Percentiles rank a stretch among this genome's conserved stretches.
Conservation (phyloP, 352 stramenopile genomes). For the Pythium graminicola region DNA sequence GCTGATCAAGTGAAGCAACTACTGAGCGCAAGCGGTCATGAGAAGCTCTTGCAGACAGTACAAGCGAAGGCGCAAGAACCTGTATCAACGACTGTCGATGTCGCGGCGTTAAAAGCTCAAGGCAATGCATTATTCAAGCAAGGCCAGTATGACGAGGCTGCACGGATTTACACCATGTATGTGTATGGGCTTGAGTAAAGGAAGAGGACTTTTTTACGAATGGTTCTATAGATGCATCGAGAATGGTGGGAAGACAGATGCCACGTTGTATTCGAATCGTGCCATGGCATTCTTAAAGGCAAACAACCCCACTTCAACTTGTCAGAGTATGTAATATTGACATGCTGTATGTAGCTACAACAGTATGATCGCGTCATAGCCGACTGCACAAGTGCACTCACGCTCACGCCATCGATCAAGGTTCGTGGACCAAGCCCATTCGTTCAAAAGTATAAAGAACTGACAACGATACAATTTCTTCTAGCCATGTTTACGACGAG, state of each 20-base stretch:
- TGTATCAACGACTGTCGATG: slow-evolving; percentile 3
- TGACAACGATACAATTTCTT: too few species aligned
- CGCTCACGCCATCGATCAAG: slow-evolving; percentile 47
- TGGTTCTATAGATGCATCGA: slow-evolving; percentile 33
- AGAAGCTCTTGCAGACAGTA: slow-evolving; percentile 21
- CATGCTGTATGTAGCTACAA: slow-evolving; percentile 17
- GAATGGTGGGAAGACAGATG: slow-evolving; percentile 16
- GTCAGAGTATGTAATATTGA: neutral
- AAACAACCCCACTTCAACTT: neutral
- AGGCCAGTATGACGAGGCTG: slow-evolving; percentile 30
- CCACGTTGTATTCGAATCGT: slow-evolving; percentile 56
- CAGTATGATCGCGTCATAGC: slow-evolving; percentile 30
- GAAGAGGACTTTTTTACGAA: too few species aligned
- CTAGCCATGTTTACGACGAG: slow-evolving; percentile 53
- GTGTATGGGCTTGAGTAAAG: too few species aligned
- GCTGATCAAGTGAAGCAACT: slow-evolving; percentile 28
- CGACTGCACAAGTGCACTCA: slow-evolving; percentile 48
- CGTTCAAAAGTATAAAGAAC: too few species aligned
- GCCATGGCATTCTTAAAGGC: slow-evolving; percentile 61
- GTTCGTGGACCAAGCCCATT: too few species aligned
- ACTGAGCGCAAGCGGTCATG: slow-evolving; percentile 27
- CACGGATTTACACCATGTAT: slow-evolving; percentile 40
- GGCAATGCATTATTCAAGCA: slow-evolving; percentile 52
- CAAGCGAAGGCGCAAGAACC: neutral
- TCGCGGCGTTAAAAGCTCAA: slow-evolving; percentile 30